Evolutionary conservation across 495 filamentous ascomycete species (phyloP).

Genomic region (Saxophila tyrrhenica): DNA sequence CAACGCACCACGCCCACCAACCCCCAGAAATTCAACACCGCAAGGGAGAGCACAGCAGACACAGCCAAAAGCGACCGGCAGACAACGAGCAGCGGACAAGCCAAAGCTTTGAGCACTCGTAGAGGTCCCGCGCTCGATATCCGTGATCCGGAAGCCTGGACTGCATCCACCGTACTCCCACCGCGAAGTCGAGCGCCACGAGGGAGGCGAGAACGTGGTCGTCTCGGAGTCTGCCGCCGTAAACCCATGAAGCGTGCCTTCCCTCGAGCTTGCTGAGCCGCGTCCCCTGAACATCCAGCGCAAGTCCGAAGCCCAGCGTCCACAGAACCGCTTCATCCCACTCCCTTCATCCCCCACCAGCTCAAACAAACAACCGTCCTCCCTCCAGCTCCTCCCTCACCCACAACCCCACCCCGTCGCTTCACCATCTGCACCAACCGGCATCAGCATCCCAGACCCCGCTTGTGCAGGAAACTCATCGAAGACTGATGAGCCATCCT

Average conservation of each 20-base stretch:
- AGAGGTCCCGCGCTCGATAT: conserved; percentile 60
- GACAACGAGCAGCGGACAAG: conserved; percentile 54
- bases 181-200: not conserved
- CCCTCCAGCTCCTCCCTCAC: not conserved
- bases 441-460: conserved; percentile 23
- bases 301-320: not conserved
- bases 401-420: not conserved
- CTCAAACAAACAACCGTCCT: not conserved
- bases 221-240: conserved; percentile 1
- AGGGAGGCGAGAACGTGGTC: not conserved
- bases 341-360: not conserved
- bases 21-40: not conserved
- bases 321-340: not conserved
- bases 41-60: not conserved
- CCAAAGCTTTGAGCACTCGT: conserved; percentile 93
- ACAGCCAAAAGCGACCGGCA: conserved; percentile 7
- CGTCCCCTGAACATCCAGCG: not conserved
- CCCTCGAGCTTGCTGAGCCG: conserved; percentile 1
- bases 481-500: too few species aligned
- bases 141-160: conserved; percentile 10
- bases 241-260: conserved; percentile 1
- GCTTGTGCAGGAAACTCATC: conserved; percentile 29
- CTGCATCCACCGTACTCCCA: not conserved
- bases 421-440: not conserved
- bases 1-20: not conserved